These are phyloP conservation scores for Fusarium sp. DNA, from an alignment of 2,329 filamentous ascomycete species.

Conservation along the genomic window DNA sequence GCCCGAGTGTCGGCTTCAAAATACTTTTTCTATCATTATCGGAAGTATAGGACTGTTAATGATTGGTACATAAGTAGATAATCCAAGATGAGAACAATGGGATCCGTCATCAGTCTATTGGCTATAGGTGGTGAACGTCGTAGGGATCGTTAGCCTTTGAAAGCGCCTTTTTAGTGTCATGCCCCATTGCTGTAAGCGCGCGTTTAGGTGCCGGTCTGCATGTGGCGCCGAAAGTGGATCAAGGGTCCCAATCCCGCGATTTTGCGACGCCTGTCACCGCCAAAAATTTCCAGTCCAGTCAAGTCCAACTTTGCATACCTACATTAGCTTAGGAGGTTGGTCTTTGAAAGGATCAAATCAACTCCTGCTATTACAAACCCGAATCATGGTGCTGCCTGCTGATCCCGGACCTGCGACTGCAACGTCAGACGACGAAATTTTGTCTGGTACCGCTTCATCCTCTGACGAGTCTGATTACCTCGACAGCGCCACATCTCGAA, in stretches of 20 bases:
- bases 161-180: not conserved
- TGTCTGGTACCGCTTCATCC: conserved; percentile 32
- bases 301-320: conserved; percentile 16
- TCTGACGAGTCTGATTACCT: conserved; percentile 60
- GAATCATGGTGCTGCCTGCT: conserved; percentile 33
- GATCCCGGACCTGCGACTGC: conserved; percentile 29
- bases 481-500: conserved; percentile 55
- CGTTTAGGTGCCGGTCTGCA: conserved; percentile 32
- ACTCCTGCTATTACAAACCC: conserved; percentile 38
- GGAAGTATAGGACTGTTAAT: not conserved
- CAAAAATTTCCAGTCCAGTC: conserved; percentile 37
- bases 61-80: too few relatives aligned
- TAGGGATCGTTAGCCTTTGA: not conserved
- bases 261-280: conserved; percentile 42
- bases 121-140: not conserved
- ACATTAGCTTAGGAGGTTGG: not conserved
- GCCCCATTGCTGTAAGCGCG: conserved; percentile 40
- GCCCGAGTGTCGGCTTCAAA: conserved; percentile 16
- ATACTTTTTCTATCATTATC: not conserved
- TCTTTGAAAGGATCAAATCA: conserved; percentile 19
- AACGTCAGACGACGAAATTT: conserved; percentile 26
- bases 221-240: conserved; percentile 12
- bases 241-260: conserved; percentile 24
- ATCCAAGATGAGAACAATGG: not conserved
- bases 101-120: not conserved